These are phyloP conservation scores for Aspergillus carbonarius DNA, from an alignment of 2,329 filamentous ascomycete species.

Conservation along the genomic window DNA sequence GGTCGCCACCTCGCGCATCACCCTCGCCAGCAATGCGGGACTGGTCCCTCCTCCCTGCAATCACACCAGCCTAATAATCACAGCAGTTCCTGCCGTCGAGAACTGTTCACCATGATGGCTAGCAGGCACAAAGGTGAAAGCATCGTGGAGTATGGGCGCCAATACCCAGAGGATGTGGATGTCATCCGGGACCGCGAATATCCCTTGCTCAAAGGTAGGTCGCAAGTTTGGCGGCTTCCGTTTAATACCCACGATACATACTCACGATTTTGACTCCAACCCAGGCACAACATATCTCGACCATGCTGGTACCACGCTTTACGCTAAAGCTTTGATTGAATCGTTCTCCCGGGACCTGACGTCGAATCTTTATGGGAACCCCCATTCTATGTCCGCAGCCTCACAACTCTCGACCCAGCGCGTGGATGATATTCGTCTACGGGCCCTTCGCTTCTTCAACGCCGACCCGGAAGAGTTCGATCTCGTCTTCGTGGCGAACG, in stretches of 20 bases:
- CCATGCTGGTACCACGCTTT: conserved; percentile 89
- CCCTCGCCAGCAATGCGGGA: background rate
- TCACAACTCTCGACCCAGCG: conserved; percentile 73
- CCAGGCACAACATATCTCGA: conserved; percentile 79
- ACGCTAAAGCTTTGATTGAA: conserved; percentile 77
- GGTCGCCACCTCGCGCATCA: conserved; percentile 2
- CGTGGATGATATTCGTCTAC: conserved; percentile 73
- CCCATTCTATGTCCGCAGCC: conserved; percentile 79
- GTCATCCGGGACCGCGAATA: conserved; percentile 49
- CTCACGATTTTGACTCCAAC: background rate
- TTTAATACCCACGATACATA: background rate
- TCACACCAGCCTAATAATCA: background rate
- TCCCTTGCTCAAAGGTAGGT: conserved; percentile 43
- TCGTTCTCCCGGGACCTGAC: conserved; percentile 77
- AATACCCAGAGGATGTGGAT: conserved; percentile 49
- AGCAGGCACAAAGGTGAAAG: conserved; percentile 1
- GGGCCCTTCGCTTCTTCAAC: conserved; percentile 72
- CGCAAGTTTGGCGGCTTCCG: background rate
- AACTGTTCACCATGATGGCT: background rate
- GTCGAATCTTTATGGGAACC: conserved; percentile 79
- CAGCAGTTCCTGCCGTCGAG: background rate
- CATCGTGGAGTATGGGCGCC: conserved; percentile 23
- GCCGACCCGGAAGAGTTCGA: conserved; percentile 81
- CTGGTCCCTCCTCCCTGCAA: background rate
- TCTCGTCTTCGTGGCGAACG: conserved; percentile 86